Base-by-base conservation (phyloP, 2,329 filamentous ascomycete species). In the Penicillium sp. region DNA sequence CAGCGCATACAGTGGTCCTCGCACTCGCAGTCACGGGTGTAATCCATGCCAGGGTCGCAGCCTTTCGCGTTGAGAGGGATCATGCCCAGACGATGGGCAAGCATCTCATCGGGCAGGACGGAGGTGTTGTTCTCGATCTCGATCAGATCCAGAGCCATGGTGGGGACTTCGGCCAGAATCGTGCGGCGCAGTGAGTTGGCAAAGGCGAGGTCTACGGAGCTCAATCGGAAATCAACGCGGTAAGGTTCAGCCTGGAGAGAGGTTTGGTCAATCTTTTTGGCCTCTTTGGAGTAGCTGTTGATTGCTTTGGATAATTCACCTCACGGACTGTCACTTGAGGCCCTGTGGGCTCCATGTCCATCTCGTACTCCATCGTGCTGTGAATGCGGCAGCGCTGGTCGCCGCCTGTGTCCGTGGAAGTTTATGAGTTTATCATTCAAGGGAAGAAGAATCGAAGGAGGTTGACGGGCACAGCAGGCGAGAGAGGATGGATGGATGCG, bases 41-140 rank as follows among this genome's bases (percentile, higher is more conserved):
- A 96, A 60, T 89, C 82, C 59, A 97, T 83, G 47, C 87, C 82
- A 66, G 88, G 83, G 62, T 92, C 90, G 65, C 93, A 87, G 69
- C 90, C 89, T 68, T 90, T 90, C 54, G 91, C 90, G 71, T 89
- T 87, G 44, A 99, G 85, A 1, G 94, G 94, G 53, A 97, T 87
- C 43, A 97, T 85, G 28, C 94, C 93, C 13, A 99, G 83, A 42
- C 93, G 89, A 75, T 97, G 93, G 45, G 91, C 89, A 63, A 99
- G 87, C 75, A 97, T 96, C 76, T 99, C 93, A 75, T 99, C 93
- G 57, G 93, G 90, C 13, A 97, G 86, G 4, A 97, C 92, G n/a
- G 92, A 95, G 54, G 89, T 96, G 80, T 99, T 99, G 68, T 83
- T 84, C 70, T 95, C 88, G 62, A 99, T 87, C 74, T 97, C 91